These are phyloP conservation scores for Ceratobasidium sp. DNA, from an alignment of 1,284 basidiomycete genomes.

Conservation along the genomic window DNA sequence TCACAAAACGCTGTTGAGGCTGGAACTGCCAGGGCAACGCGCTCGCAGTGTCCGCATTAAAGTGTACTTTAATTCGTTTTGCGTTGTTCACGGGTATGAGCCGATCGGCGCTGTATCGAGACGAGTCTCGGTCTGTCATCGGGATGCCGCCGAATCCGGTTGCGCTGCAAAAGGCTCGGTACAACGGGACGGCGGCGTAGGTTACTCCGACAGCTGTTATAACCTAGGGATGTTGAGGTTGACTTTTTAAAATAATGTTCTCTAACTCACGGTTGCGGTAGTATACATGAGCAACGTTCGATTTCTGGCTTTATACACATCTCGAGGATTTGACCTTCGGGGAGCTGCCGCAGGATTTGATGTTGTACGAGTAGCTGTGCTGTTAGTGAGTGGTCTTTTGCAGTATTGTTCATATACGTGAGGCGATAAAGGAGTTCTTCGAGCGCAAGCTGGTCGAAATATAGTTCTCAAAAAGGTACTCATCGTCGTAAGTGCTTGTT, in stretches of 20 bases:
- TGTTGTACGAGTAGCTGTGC: background rate
- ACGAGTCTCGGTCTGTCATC: slow-evolving; percentile 76
- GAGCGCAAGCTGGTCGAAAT: slow-evolving; percentile 1
- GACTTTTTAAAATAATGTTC: too few relatives aligned
- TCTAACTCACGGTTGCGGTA: slow-evolving; percentile 74
- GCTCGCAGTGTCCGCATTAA: slow-evolving; percentile 93
- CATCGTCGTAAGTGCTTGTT: slow-evolving; percentile 41
- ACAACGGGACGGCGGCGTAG: slow-evolving; percentile 97
- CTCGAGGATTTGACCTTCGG: slow-evolving; percentile 38
- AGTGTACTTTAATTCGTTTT: slow-evolving; percentile 90
- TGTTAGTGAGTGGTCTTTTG: background rate
- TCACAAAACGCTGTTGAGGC: slow-evolving; percentile 91
- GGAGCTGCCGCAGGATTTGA: background rate
- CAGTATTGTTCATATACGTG: background rate
- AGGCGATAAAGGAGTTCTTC: background rate
- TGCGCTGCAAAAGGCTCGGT: slow-evolving; percentile 97
- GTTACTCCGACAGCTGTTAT: slow-evolving; percentile 86
- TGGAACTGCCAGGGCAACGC: slow-evolving; percentile 94
- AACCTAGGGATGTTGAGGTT: slow-evolving; percentile 66
- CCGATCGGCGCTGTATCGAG: slow-evolving; percentile 84
- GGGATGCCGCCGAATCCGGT: slow-evolving; percentile 98
- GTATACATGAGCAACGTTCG: slow-evolving; percentile 84
- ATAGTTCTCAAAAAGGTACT: slow-evolving; percentile 33
- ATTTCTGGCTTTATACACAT: slow-evolving; percentile 62
- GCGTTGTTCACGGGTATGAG: slow-evolving; percentile 81